These are phyloP conservation scores for Oryza punctata DNA, from an alignment of 176 grass and related monocot species.

Conservation along the genomic window DNA sequence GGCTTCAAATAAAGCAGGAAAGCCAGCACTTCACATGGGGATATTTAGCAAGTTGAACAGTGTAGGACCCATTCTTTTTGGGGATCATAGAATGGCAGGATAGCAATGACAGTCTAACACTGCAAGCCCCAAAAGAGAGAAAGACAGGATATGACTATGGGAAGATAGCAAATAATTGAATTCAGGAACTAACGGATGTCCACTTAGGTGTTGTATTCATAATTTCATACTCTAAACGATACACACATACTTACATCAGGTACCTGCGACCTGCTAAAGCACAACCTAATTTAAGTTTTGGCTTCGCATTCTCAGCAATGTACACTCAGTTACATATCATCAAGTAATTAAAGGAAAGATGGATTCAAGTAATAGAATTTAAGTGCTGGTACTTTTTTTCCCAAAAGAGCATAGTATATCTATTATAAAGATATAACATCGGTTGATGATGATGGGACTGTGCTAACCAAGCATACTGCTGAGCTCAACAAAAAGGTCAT, in stretches of 20 bases:
- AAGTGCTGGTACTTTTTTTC: conserved; percentile 19
- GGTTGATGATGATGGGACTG: background rate
- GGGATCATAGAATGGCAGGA: conserved; percentile 27
- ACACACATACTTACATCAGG: background rate
- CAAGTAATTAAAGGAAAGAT: conserved; percentile 24
- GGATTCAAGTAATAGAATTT: background rate
- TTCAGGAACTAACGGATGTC: conserved; percentile 32
- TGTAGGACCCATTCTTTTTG: conserved; percentile 22
- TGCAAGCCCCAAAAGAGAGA: background rate
- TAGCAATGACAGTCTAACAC: conserved; percentile 20
- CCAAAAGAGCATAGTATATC: background rate
- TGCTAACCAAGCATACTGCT: conserved; percentile 68
- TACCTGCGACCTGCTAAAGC: conserved; percentile 11
- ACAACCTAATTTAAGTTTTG: conserved; percentile 25
- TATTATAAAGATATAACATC: conserved; percentile 27
- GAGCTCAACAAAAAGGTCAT: conserved; percentile 77
- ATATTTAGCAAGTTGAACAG: conserved; percentile 34
- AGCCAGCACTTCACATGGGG: conserved; percentile 27
- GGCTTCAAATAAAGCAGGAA: conserved; percentile 33
- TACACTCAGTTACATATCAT: conserved; percentile 8
- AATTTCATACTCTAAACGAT: conserved; percentile 10
- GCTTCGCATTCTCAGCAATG: background rate
- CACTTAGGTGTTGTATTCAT: background rate
- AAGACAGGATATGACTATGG: conserved; percentile 3
- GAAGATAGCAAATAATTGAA: conserved; percentile 17